Evolutionary conservation across 257 asterid species (phyloP).

Genomic region (Solanum gandarillasii): DNA sequence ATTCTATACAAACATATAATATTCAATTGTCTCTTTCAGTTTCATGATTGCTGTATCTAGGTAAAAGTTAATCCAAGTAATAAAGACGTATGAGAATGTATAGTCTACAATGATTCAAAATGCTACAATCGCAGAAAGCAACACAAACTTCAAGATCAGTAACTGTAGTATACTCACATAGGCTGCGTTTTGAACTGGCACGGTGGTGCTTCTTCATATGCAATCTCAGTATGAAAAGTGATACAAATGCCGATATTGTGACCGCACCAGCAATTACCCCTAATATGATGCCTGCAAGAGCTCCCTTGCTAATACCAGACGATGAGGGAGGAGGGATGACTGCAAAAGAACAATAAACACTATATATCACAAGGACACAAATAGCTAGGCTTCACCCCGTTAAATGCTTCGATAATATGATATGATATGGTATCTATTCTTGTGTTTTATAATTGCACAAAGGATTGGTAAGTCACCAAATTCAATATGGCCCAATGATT

Average conservation of each 20-base stretch:
- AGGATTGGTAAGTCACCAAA: background rate
- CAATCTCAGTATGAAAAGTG: constrained; percentile 49
- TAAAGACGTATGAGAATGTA: background rate
- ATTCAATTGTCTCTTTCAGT: background rate
- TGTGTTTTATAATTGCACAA: background rate
- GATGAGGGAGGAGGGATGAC: constrained; percentile 26
- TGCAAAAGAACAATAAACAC: constrained; percentile 24
- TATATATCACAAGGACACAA: constrained; percentile 1
- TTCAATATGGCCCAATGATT: background rate
- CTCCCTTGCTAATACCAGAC: constrained; percentile 73
- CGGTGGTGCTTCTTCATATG: constrained; percentile 29
- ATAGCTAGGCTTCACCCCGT: background rate
- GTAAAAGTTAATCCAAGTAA: background rate
- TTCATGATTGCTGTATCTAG: background rate
- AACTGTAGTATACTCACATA: constrained; percentile 38
- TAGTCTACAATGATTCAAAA: background rate
- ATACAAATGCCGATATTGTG: constrained; percentile 47
- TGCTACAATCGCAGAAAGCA: background rate
- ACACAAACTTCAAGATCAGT: background rate
- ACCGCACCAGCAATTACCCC: constrained; percentile 79
- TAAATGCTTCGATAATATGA: background rate
- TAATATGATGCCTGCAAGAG: constrained; percentile 61
- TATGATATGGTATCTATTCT: background rate
- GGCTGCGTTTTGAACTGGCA: constrained; percentile 44
- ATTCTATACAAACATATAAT: background rate